Evolutionary conservation across 345 rosid species (phyloP).

Genomic region (Brassica cretica): DNA sequence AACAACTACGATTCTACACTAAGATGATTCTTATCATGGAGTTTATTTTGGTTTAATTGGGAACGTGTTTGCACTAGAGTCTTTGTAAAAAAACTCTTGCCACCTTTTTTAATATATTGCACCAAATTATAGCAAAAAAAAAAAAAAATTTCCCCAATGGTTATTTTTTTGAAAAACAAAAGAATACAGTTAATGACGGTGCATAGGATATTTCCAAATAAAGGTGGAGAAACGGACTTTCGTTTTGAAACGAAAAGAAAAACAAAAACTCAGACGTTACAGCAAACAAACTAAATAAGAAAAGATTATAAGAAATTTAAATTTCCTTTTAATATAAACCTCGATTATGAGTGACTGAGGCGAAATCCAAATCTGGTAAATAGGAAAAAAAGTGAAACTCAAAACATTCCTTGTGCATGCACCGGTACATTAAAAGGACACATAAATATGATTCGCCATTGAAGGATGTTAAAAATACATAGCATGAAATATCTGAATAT

Average conservation of each 20-base stretch:
- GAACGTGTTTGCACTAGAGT: too few species aligned
- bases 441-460: slow-evolving; percentile 10
- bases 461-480: background rate
- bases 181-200: slow-evolving; percentile 4
- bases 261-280: slow-evolving; percentile 18
- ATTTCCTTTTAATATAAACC: background rate
- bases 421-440: slow-evolving; percentile 1
- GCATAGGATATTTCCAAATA: background rate
- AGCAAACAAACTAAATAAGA: background rate
- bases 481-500: background rate
- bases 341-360: background rate
- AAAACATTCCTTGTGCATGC: slow-evolving; percentile 20
- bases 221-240: slow-evolving; percentile 1
- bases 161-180: background rate
- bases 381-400: background rate
- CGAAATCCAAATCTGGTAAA: background rate
- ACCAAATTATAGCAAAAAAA: too few species aligned
- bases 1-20: too few species aligned
- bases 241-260: background rate
- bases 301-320: background rate
- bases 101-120: too few species aligned
- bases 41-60: too few species aligned
- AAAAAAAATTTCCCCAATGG: background rate
- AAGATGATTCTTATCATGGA: too few species aligned
- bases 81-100: too few species aligned